These are phyloP conservation scores for Hypoxylon sp. DNA, from an alignment of 2,329 filamentous ascomycete genomes.

Conservation along the genomic window DNA sequence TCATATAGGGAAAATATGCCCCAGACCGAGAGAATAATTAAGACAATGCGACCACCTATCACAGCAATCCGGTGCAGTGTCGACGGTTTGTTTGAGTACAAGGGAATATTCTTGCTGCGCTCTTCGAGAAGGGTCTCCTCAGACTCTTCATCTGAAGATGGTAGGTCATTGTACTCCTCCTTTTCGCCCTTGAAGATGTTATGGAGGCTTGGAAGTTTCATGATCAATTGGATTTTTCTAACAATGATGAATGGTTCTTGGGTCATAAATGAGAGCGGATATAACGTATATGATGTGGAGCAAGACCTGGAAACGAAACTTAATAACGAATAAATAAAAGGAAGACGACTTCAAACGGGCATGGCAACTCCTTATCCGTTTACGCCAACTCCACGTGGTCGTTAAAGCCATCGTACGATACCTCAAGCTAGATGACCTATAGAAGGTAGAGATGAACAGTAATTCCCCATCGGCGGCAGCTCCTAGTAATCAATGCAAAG, in stretches of 20 bases:
- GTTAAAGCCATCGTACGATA: background rate
- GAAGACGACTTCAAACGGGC: no score
- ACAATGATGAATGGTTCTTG: background rate
- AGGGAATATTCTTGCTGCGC: background rate
- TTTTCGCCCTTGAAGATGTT: background rate
- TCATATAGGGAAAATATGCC: background rate
- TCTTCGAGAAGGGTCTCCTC: background rate
- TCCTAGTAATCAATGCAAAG: background rate
- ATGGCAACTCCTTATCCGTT: background rate
- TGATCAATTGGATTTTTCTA: background rate
- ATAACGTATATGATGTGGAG: no score
- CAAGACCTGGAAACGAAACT: background rate
- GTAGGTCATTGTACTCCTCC: background rate
- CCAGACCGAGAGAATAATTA: background rate
- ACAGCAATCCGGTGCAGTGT: background rate
- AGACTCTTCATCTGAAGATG: background rate
- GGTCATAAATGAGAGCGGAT: no score
- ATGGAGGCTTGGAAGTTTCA: background rate
- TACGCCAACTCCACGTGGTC: background rate
- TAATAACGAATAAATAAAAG: background rate
- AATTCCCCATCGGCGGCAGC: background rate
- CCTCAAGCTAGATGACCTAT: no score
- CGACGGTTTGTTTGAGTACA: background rate
- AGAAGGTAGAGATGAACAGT: background rate
- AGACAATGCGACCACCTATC: background rate